Percentiles rank a stretch among this genome's conserved stretches.
Evolutionary conservation across 2,329 filamentous ascomycete genomes (phyloP).

Genomic region (Westerdykella ornata): DNA sequence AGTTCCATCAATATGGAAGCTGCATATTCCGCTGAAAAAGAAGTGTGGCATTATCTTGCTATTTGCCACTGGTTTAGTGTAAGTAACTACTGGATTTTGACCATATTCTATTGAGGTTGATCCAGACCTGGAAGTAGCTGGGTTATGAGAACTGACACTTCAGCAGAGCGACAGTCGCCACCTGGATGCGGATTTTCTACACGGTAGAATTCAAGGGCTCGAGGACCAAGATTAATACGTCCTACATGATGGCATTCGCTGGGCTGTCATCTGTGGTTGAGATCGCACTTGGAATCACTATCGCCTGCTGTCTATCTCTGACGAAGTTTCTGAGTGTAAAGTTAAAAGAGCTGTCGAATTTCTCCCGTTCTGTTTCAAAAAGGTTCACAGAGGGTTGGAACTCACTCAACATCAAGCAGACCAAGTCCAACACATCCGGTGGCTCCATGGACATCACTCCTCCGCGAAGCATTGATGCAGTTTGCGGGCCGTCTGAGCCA

Average conservation of each 20-base stretch:
- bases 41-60: slow-evolving; percentile 21
- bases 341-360: no score
- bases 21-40: slow-evolving; percentile 17
- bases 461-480: no score
- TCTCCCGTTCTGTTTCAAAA: no score
- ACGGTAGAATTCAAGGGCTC: slow-evolving; percentile 13
- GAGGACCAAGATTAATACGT: background rate
- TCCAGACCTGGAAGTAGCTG: no score
- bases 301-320: slow-evolving; percentile 21
- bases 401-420: no score
- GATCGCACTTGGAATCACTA: slow-evolving; percentile 22
- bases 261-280: slow-evolving; percentile 24
- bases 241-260: slow-evolving; percentile 1
- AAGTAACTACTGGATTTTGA: slow-evolving; percentile 3
- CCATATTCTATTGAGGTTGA: background rate
- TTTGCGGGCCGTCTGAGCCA: no score
- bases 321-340: slow-evolving; percentile 7
- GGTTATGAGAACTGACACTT: slow-evolving; percentile 1
- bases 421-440: no score
- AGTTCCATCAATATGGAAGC: slow-evolving; percentile 16
- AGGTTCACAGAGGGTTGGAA: no score
- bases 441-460: no score
- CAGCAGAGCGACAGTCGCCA: slow-evolving; percentile 20
- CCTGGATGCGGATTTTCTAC: slow-evolving; percentile 24
- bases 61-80: slow-evolving; percentile 24